phyloP scores from a whole-genome alignment of 2,329 filamentous ascomycete genomes.

The Plenodomus biglobosus region DNA sequence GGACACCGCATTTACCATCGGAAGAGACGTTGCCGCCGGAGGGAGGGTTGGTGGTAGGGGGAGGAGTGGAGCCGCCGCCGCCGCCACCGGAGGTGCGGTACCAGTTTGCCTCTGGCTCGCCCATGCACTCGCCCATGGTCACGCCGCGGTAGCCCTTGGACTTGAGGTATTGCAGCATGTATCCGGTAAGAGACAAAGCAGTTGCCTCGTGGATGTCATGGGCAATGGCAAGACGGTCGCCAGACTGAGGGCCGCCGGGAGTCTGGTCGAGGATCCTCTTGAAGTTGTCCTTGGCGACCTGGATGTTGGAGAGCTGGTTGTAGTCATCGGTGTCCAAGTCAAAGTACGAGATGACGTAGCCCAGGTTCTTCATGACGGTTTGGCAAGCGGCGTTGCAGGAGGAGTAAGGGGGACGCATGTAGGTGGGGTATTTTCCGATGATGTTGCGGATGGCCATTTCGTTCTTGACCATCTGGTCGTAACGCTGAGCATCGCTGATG shows the following conservation, averaged over 20 bases:
- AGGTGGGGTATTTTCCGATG: constrained; percentile 58
- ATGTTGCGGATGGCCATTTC: constrained; percentile 59
- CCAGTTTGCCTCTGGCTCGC: constrained; percentile 52
- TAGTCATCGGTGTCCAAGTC: constrained; percentile 59
- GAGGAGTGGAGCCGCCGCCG: constrained; percentile 21
- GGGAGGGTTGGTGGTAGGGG: constrained; percentile 16
- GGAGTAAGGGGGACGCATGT: constrained; percentile 55
- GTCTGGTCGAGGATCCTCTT: constrained; percentile 33
- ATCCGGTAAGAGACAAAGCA: constrained; percentile 47
- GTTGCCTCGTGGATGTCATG: constrained; percentile 54
- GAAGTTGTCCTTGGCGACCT: constrained; percentile 46
- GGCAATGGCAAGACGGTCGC: constrained; percentile 56
- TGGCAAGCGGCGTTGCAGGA: constrained; percentile 49
- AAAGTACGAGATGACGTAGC: constrained; percentile 63
- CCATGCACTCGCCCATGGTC: constrained; percentile 53
- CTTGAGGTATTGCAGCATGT: constrained; percentile 47
- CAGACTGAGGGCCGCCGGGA: constrained; percentile 13
- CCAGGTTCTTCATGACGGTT: constrained; percentile 47
- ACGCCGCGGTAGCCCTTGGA: constrained; percentile 49
- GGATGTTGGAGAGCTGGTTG: constrained; percentile 38
- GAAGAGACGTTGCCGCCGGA: constrained; percentile 15
- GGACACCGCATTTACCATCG: constrained; percentile 24
- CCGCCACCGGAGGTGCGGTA: constrained; percentile 47
- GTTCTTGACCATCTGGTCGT: constrained; percentile 56
- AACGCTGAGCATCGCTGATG: constrained; percentile 48